Base-by-base conservation (phyloP, 2,329 filamentous ascomycete species). In the Aspergillus vadensis region DNA sequence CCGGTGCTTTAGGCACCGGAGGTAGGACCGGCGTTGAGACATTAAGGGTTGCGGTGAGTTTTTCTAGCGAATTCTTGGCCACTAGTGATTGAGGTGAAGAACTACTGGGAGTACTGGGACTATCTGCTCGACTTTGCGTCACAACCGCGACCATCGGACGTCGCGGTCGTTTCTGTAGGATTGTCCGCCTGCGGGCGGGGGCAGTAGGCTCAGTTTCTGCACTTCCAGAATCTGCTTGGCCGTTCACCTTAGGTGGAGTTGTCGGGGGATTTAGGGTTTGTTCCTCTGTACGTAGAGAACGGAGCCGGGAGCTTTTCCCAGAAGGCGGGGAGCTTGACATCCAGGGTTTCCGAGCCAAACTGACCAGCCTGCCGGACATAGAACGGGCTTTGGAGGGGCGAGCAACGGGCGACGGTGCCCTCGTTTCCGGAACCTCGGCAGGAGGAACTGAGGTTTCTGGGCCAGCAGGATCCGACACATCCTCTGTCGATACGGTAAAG, bases 291-390 rank as follows among this genome's bases (percentile, higher is more conserved):
- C 63, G 63, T 25, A 63, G 50, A 12, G 65, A 21, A 58, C 66
- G 65, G 27, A 67, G 67, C 62, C 69, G 71, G 30, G 70, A 58
- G 50, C 67, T 64, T 58, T 74, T 75, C 2, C 73, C 70, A 15
- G 72, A 74, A 3, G 81, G 80, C 5, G 74, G 72, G 9, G 76
- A 76, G 47, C 70, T 74, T 10, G 73, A 72, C 53, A 76, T 76
- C 82, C 82, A 85, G 57, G 81, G 80, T 69, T 81, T 83, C 51
- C 81, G 77, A 36, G 81, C 80, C 56, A 85, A 74, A 49, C 74
- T 81, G 51, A 79, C 79, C 64, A 84, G 75, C 23, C 82, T 79
- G 32, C 78, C 81, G n/a, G 82, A 80, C 63, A 83, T 78, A 10
- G 78, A 78, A 55, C 79, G 80, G 48, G 75, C 68, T 69, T 80